Percentiles rank a stretch among this genome's conserved stretches.
phyloP scores from a whole-genome alignment of 2,329 filamentous ascomycete species.

The Stenocarpella maydis region DNA sequence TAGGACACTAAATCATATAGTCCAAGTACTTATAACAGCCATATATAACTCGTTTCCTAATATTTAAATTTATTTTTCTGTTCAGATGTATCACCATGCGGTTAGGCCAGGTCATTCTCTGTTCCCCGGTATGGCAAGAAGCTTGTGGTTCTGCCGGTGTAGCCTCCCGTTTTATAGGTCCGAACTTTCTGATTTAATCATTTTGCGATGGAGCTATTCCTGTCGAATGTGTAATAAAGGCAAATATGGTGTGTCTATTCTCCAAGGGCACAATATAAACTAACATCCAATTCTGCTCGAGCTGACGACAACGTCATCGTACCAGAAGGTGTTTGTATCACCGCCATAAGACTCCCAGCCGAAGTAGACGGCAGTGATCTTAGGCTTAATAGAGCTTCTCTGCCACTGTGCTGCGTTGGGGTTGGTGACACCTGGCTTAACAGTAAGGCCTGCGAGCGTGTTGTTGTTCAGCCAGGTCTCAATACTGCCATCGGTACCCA shows the following conservation, averaged over 20 bases:
- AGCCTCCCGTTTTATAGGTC: no score
- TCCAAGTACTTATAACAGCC: no score
- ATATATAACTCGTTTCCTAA: no score
- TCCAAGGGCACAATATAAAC: no score
- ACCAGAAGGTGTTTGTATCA: slow-evolving; percentile 69
- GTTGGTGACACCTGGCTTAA: slow-evolving; percentile 56
- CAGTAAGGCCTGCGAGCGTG: slow-evolving; percentile 60
- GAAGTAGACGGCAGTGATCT: slow-evolving; percentile 65
- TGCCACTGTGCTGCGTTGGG: slow-evolving; percentile 62
- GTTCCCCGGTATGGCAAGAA: no score
- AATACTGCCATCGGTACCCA: slow-evolving; percentile 64
- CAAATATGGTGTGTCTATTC: background rate
- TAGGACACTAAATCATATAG: no score
- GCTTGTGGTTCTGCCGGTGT: no score
- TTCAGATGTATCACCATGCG: no score
- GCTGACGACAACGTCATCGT: slow-evolving; percentile 64
- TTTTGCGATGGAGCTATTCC: background rate
- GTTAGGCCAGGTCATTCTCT: no score
- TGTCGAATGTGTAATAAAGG: background rate
- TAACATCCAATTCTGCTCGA: slow-evolving; percentile 58
- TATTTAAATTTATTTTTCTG: no score
- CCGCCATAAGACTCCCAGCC: slow-evolving; percentile 71
- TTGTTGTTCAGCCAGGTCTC: slow-evolving; percentile 68
- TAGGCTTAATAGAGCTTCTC: slow-evolving; percentile 57
- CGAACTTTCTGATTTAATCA: no score